Conservation (phyloP, 2,329 filamentous ascomycete genomes). For the Ilyonectria sp. region DNA sequence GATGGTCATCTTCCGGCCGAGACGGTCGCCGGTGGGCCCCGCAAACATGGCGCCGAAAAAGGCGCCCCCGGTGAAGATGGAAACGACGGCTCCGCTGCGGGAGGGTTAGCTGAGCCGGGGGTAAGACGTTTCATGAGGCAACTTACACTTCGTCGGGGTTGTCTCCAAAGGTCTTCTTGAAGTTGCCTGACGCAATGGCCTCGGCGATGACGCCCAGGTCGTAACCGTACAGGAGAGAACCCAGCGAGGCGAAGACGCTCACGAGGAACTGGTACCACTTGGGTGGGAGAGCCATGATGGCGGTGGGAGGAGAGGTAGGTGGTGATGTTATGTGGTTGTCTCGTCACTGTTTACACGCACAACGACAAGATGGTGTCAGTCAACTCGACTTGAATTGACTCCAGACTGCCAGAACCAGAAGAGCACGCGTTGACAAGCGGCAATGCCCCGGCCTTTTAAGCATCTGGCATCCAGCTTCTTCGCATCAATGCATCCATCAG, state of each 20-base stretch:
- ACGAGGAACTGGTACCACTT: slow-evolving; percentile 67
- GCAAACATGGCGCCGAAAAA: slow-evolving; percentile 79
- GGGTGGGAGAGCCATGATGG: slow-evolving; percentile 59
- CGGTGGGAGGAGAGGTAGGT: neutral
- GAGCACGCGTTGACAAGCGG: neutral
- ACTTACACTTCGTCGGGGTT: slow-evolving; percentile 56
- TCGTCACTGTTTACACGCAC: neutral
- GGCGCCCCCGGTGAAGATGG: slow-evolving; percentile 83
- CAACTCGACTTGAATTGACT: neutral
- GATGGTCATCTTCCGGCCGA: slow-evolving; percentile 82
- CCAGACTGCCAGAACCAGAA: neutral
- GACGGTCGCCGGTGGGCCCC: slow-evolving; percentile 73
- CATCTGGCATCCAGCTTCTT: neutral
- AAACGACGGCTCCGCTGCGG: slow-evolving; percentile 62
- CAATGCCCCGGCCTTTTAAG: slow-evolving; percentile 22
- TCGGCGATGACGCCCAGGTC: slow-evolving; percentile 58
- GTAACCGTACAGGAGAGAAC: slow-evolving; percentile 46
- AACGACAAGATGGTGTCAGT: neutral
- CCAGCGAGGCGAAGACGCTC: slow-evolving; percentile 43
- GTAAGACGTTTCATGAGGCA: neutral
- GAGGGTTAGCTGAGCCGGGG: neutral
- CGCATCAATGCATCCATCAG: neutral
- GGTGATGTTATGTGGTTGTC: neutral
- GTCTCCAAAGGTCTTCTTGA: slow-evolving; percentile 56
- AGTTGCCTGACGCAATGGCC: slow-evolving; percentile 65